A percentile compares a stretch with the other conserved stretches of the same genome.
These are phyloP conservation scores for Trichoderma brevicompactum DNA, from an alignment of 2,329 filamentous ascomycete genomes.

Conservation along the genomic window DNA sequence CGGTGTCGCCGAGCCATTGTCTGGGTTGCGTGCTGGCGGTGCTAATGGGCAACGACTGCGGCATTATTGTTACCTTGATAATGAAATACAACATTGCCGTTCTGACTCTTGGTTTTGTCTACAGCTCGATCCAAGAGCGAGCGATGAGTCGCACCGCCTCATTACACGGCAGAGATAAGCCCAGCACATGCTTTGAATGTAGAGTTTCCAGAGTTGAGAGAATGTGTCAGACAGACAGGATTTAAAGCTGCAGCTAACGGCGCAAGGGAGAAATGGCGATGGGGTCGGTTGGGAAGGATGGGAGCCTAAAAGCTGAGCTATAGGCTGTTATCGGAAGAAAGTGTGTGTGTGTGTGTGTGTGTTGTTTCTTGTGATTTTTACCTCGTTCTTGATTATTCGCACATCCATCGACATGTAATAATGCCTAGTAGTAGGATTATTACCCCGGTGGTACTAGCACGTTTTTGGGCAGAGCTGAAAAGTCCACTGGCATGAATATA, in stretches of 20 bases:
- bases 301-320: constrained; percentile 15
- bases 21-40: background rate
- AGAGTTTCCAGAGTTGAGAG: background rate
- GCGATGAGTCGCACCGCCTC: too few relatives aligned
- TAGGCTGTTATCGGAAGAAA: constrained; percentile 11
- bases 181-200: background rate
- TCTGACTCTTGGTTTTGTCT: too few relatives aligned
- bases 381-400: too few relatives aligned
- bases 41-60: background rate
- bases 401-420: too few relatives aligned
- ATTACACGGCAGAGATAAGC: background rate
- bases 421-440: too few relatives aligned
- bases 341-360: background rate
- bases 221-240: constrained; percentile 11
- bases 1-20: constrained; percentile 11
- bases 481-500: too few relatives aligned
- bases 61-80: background rate
- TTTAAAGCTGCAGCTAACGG: constrained; percentile 13
- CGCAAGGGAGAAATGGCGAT: constrained; percentile 13
- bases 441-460: too few relatives aligned
- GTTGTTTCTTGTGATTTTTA: background rate
- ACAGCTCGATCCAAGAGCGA: too few relatives aligned
- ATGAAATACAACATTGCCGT: background rate
- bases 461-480: too few relatives aligned
- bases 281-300: background rate